phyloP scores from a whole-genome alignment of 1,284 basidiomycete genomes.

The Kalmanozyma brasiliensis region DNA sequence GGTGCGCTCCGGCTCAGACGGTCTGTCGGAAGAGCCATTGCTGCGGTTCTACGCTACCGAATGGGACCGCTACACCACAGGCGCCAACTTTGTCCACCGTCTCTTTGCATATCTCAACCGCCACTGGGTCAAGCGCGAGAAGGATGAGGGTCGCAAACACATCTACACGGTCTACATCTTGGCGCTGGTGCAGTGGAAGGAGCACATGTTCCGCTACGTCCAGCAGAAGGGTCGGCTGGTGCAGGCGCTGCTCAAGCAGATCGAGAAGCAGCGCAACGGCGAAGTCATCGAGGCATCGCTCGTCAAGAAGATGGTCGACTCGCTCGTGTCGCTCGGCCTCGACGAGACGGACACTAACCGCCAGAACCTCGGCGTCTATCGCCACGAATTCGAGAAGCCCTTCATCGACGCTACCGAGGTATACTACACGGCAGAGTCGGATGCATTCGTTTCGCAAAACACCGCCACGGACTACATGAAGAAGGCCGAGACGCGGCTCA shows the following conservation, averaged over 20 bases:
- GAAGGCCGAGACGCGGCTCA: conserved; percentile 90
- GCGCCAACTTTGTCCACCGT: conserved; percentile 84
- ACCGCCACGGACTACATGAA: conserved; percentile 95
- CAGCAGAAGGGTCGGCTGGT: conserved; percentile 83
- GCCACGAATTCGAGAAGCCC: conserved; percentile 85
- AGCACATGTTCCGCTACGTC: conserved; percentile 87
- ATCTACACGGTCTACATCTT: conserved; percentile 96
- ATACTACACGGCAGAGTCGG: conserved; percentile 91
- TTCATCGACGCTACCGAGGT: conserved; percentile 89
- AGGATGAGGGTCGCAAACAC: conserved; percentile 95
- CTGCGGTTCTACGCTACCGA: conserved; percentile 90
- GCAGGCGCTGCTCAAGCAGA: conserved; percentile 84
- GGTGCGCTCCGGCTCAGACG: conserved; percentile 76
- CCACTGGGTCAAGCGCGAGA: conserved; percentile 98
- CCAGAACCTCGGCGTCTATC: conserved; percentile 93
- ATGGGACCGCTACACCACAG: conserved; percentile 96
- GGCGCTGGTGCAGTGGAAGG: conserved; percentile 94
- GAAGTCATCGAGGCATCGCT: conserved; percentile 92
- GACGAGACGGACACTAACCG: conserved; percentile 91
- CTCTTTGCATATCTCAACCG: conserved; percentile 97
- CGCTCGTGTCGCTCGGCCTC: conserved; percentile 91
- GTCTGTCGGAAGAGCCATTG: conserved; percentile 84
- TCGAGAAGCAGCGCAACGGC: conserved; percentile 92
- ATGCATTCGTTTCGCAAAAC: conserved; percentile 87
- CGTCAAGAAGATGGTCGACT: conserved; percentile 95